These are phyloP conservation scores for Pseudozyma tsukubaensis DNA, from an alignment of 1,284 basidiomycete species.

Conservation along the genomic window DNA sequence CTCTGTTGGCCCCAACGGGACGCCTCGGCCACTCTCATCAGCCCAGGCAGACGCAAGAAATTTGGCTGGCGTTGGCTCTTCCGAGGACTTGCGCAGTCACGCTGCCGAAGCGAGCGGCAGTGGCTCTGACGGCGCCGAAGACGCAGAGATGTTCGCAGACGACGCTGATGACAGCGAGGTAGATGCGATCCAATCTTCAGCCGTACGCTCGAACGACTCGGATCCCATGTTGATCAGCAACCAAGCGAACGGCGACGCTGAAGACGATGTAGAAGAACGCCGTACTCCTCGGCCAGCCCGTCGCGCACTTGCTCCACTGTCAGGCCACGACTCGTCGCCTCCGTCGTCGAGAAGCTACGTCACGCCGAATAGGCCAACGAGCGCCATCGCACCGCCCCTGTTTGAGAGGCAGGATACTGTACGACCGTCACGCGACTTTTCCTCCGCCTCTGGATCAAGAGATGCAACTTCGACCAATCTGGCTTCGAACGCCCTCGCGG, in stretches of 20 bases:
- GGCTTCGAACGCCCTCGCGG: slow-evolving; percentile 40
- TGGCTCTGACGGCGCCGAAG: slow-evolving; percentile 63
- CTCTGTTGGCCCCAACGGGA: slow-evolving; percentile 30
- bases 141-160: slow-evolving; percentile 63
- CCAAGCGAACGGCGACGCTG: slow-evolving; percentile 7
- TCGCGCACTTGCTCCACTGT: slow-evolving; percentile 49
- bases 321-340: slow-evolving; percentile 25
- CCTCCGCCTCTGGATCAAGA: slow-evolving; percentile 28
- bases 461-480: slow-evolving; percentile 30
- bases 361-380: slow-evolving; percentile 42
- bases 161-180: slow-evolving; percentile 54
- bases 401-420: slow-evolving; percentile 51
- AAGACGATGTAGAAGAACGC: slow-evolving; percentile 51
- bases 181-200: slow-evolving; percentile 24
- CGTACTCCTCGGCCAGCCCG: slow-evolving; percentile 53
- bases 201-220: slow-evolving; percentile 27
- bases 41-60: slow-evolving; percentile 7
- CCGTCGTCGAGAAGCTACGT: slow-evolving; percentile 17
- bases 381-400: slow-evolving; percentile 31
- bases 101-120: slow-evolving; percentile 57
- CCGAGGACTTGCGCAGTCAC: slow-evolving; percentile 49
- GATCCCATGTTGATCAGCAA: slow-evolving; percentile 13
- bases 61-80: slow-evolving; percentile 43
- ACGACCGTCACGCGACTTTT: slow-evolving; percentile 34
- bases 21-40: slow-evolving; percentile 33